Evolutionary conservation across 2,329 filamentous ascomycete genomes (phyloP).

Genomic region (Aspergillus sp.): DNA sequence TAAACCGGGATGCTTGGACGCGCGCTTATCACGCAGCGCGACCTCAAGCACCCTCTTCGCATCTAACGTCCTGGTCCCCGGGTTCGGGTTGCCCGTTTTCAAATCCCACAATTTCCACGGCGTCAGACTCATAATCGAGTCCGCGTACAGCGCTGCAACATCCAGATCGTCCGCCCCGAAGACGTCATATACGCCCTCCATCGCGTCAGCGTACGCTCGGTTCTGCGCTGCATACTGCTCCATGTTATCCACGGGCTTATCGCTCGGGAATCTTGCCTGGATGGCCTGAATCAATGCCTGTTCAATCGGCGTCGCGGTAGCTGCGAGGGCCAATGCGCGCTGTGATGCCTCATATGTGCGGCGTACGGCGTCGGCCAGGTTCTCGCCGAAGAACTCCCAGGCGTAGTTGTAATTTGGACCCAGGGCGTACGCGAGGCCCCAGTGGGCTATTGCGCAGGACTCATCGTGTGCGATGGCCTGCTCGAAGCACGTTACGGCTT

Average conservation of each 20-base stretch:
- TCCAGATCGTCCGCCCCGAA: slow-evolving; percentile 59
- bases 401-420: slow-evolving; percentile 81
- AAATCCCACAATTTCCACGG: slow-evolving; percentile 67
- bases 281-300: slow-evolving; percentile 64
- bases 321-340: slow-evolving; percentile 42
- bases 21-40: slow-evolving; percentile 53
- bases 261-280: slow-evolving; percentile 59
- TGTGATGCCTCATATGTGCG: slow-evolving; percentile 48
- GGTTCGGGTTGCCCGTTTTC: slow-evolving; percentile 55
- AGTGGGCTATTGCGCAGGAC: slow-evolving; percentile 40
- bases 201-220: slow-evolving; percentile 60
- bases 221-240: slow-evolving; percentile 54
- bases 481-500: slow-evolving; percentile 38
- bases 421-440: slow-evolving; percentile 59
- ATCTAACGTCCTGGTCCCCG: slow-evolving; percentile 58
- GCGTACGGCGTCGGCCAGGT: slow-evolving; percentile 52
- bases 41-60: slow-evolving; percentile 59
- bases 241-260: slow-evolving; percentile 51
- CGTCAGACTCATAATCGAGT: slow-evolving; percentile 64
- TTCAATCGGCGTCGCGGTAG: slow-evolving; percentile 48
- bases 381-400: slow-evolving; percentile 69
- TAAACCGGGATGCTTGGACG: slow-evolving; percentile 63
- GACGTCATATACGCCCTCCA: slow-evolving; percentile 54
- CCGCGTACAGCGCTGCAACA: slow-evolving; percentile 63
- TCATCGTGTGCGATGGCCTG: slow-evolving; percentile 35